These are phyloP conservation scores for Pythium grandisporangium DNA, from an alignment of 352 stramenopile species.

Conservation along the genomic window DNA sequence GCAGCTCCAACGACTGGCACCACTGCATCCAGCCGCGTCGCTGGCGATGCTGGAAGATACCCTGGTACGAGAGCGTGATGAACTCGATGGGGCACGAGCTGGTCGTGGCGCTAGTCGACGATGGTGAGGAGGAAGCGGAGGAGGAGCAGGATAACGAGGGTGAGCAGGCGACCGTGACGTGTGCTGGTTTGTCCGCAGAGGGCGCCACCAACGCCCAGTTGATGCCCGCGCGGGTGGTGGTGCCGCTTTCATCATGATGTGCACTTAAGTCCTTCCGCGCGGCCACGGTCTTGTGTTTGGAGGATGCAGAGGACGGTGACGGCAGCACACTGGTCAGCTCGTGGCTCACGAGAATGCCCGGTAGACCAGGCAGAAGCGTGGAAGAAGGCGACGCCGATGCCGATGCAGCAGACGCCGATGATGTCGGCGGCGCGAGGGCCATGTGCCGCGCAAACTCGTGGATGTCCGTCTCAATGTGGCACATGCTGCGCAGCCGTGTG, in stretches of 20 bases:
- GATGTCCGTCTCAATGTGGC: constrained; percentile 12
- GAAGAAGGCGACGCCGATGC: neutral
- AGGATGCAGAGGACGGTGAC: too few species aligned
- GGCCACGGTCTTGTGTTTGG: neutral
- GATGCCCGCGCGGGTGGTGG: constrained; percentile 4
- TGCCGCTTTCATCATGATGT: constrained; percentile 9
- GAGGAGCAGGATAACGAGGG: neutral
- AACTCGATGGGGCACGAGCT: constrained; percentile 3
- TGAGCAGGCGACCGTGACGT: neutral
- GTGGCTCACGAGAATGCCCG: constrained; percentile 7
- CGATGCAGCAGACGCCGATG: too few species aligned
- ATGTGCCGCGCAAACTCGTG: constrained; percentile 4
- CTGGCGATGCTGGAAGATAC: constrained; percentile 12
- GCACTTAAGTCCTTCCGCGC: neutral
- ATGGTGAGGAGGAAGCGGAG: neutral
- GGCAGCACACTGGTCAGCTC: constrained; percentile 6
- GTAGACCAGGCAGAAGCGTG: neutral
- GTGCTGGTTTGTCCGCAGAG: neutral
- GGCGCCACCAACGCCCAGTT: constrained; percentile 9
- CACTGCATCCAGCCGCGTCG: constrained; percentile 15
- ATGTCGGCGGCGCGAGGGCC: too few species aligned
- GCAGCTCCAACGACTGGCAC: constrained; percentile 16
- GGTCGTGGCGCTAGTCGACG: neutral
- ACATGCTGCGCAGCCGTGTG: constrained; percentile 9
- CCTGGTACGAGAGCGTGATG: constrained; percentile 15